Base-by-base conservation (phyloP, 108 stramenopile genomes). In the Conticribra guillardii region DNA sequence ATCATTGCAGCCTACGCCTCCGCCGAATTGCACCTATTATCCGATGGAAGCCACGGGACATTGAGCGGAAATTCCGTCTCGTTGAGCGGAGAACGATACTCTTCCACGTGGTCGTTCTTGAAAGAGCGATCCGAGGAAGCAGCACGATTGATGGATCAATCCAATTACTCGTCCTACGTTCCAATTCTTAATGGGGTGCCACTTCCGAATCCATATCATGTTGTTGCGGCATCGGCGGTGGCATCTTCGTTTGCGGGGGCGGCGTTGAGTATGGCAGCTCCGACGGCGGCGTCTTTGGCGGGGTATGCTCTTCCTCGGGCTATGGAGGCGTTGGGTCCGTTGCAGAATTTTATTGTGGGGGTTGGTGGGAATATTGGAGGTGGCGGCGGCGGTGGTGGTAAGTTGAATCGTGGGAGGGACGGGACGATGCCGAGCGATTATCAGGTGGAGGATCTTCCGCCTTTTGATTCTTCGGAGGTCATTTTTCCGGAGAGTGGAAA, bases 1-100 rank as follows among this genome's bases (percentile, higher is more conserved):
- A 67, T 95, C 47, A 85, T 90, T 0, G 87, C 76, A 21, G 78
- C 89, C 2, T 95, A 92, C 55, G 82, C 88, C 3, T 78, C 94
- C 0, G 86, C 94, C 0, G 94, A 95, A 69, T 62, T 95, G 64
- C 89, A 91, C 67, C 56, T 95, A 22, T 61, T 95, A 46, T 75
- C 85, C 44, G 76, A 85, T 19, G 85, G 81, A 29, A 65, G 62
- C 17, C 74, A 77, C 21, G 56, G 50, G 18, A 54, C 71, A 18
- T 28, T 45, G 23, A n/a, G 45, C 23, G 49, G 53, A 17, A 69
- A 52, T 28, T 64, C 76, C 17, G 22, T 54, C 16, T 67, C 71
- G 0, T 65, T 57, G 33, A 60, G 48, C 24, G 60, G 70, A 32
- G 74, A 71, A 22, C 24, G 34, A 11, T 84, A 87, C 48, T 48